Conservation (phyloP, 305 asterid genomes). For the Fraxinus nigra region DNA sequence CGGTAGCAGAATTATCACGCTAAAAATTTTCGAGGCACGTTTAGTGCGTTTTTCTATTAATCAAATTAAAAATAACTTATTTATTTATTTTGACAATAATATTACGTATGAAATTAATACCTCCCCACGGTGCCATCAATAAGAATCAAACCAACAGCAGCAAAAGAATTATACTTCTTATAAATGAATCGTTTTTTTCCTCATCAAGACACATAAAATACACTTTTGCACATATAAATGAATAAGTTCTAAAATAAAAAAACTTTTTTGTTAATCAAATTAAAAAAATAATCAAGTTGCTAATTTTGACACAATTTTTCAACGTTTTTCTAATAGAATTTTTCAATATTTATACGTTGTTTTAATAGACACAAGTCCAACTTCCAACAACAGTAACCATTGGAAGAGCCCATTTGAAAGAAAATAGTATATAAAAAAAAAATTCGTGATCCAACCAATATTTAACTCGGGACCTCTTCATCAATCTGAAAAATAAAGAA, state of each 20-base stretch:
- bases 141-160: not conserved
- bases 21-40: not conserved
- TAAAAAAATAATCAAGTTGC: not conserved
- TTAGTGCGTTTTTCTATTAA: not conserved
- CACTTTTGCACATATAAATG: not conserved
- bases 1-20: not conserved
- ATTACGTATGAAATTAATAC: too few relatives aligned
- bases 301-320: not conserved
- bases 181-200: not conserved
- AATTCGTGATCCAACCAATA: not conserved
- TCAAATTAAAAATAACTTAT: too few relatives aligned
- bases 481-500: not conserved
- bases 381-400: not conserved
- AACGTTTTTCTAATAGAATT: not conserved
- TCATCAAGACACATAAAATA: not conserved
- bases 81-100: too few relatives aligned
- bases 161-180: not conserved
- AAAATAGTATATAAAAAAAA: not conserved
- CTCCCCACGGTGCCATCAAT: not conserved
- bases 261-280: not conserved
- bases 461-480: not conserved
- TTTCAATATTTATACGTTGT: not conserved
- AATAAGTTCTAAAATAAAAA: not conserved
- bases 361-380: not conserved
- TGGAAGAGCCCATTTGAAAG: not conserved